Percentiles rank a stretch among this genome's conserved stretches.
Evolutionary conservation across 2,329 filamentous ascomycete species (phyloP).

Genomic region (Juglanconis juglandina): DNA sequence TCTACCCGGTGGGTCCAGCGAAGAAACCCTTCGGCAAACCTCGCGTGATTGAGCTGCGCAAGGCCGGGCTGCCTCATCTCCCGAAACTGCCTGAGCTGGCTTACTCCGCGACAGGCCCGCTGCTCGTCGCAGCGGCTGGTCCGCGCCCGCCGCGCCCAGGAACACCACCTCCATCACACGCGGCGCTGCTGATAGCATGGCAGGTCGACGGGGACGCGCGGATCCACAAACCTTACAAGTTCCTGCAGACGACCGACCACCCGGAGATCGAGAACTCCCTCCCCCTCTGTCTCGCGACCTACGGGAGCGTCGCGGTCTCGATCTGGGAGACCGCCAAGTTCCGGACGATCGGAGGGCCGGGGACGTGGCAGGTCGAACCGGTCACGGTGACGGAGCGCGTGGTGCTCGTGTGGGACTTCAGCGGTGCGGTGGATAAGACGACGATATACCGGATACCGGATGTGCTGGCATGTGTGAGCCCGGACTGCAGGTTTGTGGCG

Average conservation of each 20-base stretch:
- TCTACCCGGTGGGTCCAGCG: slow-evolving; percentile 29
- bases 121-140: slow-evolving; percentile 36
- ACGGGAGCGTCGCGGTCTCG: slow-evolving; percentile 36
- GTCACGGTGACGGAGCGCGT: slow-evolving; percentile 30
- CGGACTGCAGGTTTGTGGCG: slow-evolving; percentile 38
- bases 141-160: slow-evolving; percentile 36
- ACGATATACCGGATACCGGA: slow-evolving; percentile 38
- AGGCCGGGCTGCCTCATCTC: slow-evolving; percentile 33
- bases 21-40: slow-evolving; percentile 37
- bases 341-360: slow-evolving; percentile 28
- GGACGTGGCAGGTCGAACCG: slow-evolving; percentile 33
- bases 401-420: slow-evolving; percentile 39
- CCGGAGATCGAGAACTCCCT: slow-evolving; percentile 37
- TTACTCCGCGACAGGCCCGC: slow-evolving; percentile 35
- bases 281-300: slow-evolving; percentile 33
- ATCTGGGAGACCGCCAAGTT: slow-evolving; percentile 40
- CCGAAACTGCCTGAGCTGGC: slow-evolving; percentile 39
- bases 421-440: slow-evolving; percentile 31
- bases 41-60: slow-evolving; percentile 32
- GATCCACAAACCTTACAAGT: slow-evolving; percentile 31
- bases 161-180: slow-evolving; percentile 34
- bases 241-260: slow-evolving; percentile 31
- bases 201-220: slow-evolving; percentile 28
- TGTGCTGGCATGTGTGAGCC: slow-evolving; percentile 35
- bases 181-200: slow-evolving; percentile 38